These are phyloP conservation scores for Polyporus tsugae DNA, from an alignment of 1,284 basidiomycete species.

Conservation along the genomic window DNA sequence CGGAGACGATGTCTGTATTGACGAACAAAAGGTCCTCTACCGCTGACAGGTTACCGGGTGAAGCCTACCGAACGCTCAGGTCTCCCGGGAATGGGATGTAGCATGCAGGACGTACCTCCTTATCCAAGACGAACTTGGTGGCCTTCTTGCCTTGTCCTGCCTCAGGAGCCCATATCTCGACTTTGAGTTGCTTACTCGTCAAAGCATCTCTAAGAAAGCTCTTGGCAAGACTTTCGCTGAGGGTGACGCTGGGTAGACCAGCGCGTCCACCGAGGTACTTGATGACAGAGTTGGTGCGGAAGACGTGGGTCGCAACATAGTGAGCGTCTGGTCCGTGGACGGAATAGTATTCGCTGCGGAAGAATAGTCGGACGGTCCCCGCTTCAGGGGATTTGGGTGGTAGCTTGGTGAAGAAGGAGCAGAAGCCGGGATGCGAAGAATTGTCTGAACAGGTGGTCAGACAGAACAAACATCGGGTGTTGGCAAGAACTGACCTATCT, in stretches of 20 bases:
- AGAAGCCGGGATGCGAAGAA: slow-evolving; percentile 71
- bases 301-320: slow-evolving; percentile 88
- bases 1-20: slow-evolving; percentile 82
- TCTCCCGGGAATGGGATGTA: not conserved
- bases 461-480: not conserved
- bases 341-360: slow-evolving; percentile 87
- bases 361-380: slow-evolving; percentile 86
- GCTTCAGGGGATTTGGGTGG: slow-evolving; percentile 71
- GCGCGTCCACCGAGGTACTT: slow-evolving; percentile 79
- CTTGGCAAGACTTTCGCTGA: slow-evolving; percentile 87
- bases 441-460: slow-evolving; percentile 44
- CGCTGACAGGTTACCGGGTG: slow-evolving; percentile 93
- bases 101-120: slow-evolving; percentile 64
- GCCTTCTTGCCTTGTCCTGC: slow-evolving; percentile 79
- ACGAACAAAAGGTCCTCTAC: slow-evolving; percentile 95
- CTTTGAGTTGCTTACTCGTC: slow-evolving; percentile 88
- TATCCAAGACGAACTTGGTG: slow-evolving; percentile 77
- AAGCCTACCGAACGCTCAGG: slow-evolving; percentile 65
- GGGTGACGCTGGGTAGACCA: slow-evolving; percentile 80
- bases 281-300: slow-evolving; percentile 86
- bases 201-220: slow-evolving; percentile 90
- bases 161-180: slow-evolving; percentile 92
- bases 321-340: slow-evolving; percentile 91
- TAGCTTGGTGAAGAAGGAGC: slow-evolving; percentile 75
- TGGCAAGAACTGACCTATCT: slow-evolving; percentile 37